Evolutionary conservation across 257 asterid species (phyloP).

Genomic region (Marsdenia floribunda): DNA sequence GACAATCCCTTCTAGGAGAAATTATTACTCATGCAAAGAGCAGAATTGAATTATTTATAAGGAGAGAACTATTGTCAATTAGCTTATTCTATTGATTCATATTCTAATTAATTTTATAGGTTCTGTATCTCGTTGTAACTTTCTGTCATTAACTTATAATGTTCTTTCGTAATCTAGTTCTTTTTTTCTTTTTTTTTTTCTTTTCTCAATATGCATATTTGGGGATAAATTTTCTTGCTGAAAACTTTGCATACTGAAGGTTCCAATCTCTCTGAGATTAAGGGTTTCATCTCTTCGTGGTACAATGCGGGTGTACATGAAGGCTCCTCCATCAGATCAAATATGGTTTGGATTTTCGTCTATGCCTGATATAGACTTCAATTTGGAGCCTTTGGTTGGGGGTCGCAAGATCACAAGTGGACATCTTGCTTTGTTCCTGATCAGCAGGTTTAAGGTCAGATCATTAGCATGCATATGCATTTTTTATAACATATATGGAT

Average conservation of each 20-base stretch:
- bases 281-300: constrained; percentile 76
- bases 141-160: not conserved
- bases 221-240: not conserved
- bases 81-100: not conserved
- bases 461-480: not conserved
- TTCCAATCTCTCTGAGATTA: constrained; percentile 75
- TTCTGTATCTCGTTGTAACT: not conserved
- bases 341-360: constrained; percentile 85
- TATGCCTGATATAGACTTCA: constrained; percentile 84
- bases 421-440: constrained; percentile 62
- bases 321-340: constrained; percentile 97
- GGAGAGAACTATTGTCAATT: not conserved
- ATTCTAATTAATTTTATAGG: not conserved
- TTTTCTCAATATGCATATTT: not conserved
- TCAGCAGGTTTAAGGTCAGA: constrained; percentile 79
- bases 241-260: constrained; percentile 42
- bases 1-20: not conserved
- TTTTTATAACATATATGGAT: not conserved
- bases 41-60: not conserved
- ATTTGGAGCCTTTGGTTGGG: constrained; percentile 77
- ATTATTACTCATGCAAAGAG: not conserved
- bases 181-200: too few species aligned
- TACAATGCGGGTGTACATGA: constrained; percentile 62
- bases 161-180: not conserved
- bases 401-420: constrained; percentile 80